Conservation (phyloP, 768 basidiomycete genomes). For the Naematelia encephala region DNA sequence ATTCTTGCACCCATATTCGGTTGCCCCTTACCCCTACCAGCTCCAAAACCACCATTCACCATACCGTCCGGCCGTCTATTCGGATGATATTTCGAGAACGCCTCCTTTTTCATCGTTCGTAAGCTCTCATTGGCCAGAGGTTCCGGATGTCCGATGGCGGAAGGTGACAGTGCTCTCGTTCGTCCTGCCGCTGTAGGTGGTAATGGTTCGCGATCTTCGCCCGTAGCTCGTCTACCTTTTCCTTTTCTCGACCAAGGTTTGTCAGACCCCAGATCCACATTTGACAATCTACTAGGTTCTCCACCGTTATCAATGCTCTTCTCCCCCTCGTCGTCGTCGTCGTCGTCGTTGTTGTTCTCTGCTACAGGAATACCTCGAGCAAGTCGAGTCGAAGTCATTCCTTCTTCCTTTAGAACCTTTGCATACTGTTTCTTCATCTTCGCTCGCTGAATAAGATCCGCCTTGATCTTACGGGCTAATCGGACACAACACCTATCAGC, state of each 20-base stretch:
- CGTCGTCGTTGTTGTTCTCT: constrained; percentile 1
- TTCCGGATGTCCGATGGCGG: constrained; percentile 9
- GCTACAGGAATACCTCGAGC: constrained; percentile 49
- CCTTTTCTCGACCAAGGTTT: constrained; percentile 1
- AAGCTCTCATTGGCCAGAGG: constrained; percentile 17
- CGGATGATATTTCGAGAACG: constrained; percentile 36
- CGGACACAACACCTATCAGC: neutral
- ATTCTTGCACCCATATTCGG: constrained; percentile 84
- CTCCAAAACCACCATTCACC: constrained; percentile 30
- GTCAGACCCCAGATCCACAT: no score
- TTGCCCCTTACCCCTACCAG: constrained; percentile 50
- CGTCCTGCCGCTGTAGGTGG: constrained; percentile 8
- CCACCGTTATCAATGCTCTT: no score
- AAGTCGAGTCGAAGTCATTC: constrained; percentile 70
- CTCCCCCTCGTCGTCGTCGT: constrained; percentile 20
- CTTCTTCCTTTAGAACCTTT: constrained; percentile 72
- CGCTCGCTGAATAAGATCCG: constrained; percentile 45
- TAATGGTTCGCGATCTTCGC: neutral
- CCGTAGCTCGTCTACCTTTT: neutral
- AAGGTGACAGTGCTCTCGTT: constrained; percentile 28
- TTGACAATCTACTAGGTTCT: no score
- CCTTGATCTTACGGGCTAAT: constrained; percentile 50
- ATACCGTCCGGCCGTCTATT: neutral
- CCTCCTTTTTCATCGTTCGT: constrained; percentile 39
- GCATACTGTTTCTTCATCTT: constrained; percentile 55